Base-by-base conservation (phyloP, 352 stramenopile genomes). In the Blastocystis sp. region DNA sequence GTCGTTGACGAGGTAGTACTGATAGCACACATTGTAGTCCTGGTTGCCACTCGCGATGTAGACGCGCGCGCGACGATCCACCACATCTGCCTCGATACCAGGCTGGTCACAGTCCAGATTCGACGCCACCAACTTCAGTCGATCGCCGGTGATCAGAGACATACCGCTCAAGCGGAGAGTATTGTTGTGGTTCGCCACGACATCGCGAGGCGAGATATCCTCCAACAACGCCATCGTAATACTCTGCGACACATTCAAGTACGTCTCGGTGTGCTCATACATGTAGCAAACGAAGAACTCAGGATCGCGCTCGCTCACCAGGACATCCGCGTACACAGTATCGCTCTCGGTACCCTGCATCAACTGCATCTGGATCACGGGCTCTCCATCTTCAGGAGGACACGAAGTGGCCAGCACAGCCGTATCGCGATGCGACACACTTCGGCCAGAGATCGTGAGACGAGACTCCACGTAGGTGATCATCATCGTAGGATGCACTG, bases 281-380 rank as follows among this genome's bases (percentile, higher is more conserved):
- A 54, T 26, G 73, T 85, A 85, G 50, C 73, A 85, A 16, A 85
- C 53, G 8, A 37, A 43, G 47, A 85, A 65, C 73, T 20, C 50
- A 5, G 34, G 54, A 47, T 85, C 73, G 53, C n/a, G n/a, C 34
- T 68, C 65, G 24, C 68, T 68, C 73, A 85, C 53, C 26, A 41
- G n/a, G 53, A 85, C 73, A 45, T 85, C 54, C 34, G 73, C 73
- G 26, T 66, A 85, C 73, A 85, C 73, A 47, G 41, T 30, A 43
- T 85, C 50, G 53, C 2, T 66, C 54, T 85, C 73, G 20, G 53
- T 53, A n/a, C 43, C 73, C 43, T 39, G 50, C n/a, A 41, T 13
- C 73, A 85, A 26, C 34, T 50, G 7, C n/a, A 85, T 26, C 47
- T 30, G 24, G 1, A 85, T 68, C 5, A 2, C 11, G 30, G 26